Evolutionary conservation across 306 rosid genomes (phyloP), one percentile per base, ranked within the genome.

Genomic region (Oxytropis ochrocephala): DNA sequence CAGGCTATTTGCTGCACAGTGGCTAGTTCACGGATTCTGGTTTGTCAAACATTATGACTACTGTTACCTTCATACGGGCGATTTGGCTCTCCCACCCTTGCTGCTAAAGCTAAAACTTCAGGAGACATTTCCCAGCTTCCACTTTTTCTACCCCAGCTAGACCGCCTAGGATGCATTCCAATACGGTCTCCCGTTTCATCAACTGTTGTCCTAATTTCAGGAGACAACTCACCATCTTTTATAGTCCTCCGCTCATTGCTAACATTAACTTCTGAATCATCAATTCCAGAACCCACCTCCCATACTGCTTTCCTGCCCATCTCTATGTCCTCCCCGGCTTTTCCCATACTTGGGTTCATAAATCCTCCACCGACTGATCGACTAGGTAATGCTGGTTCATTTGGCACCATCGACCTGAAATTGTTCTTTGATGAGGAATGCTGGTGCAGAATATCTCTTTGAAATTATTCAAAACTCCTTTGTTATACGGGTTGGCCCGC

Each of bases 91-190:
- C 96, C 91, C 5, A 84, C 96, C 79, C 97, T 87, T 7, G 92
- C 86, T 13, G 99, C 92, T 84, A 94, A 76, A 36, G 95, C 96
- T 52, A 94, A 89, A 58, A 94, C 97, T 88, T 94, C 99, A 0
- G 99, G 99, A 4, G 99, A 94, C 99, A 94, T 91, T 69, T 94
- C 99, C 99, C 99, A 90, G 85, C 91, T 94, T 51, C 99, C 99
- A 35, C 99, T 94, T 78, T 94, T 94, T 76, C 99, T 88, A 56
- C 97, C 97, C 97, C 99, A 94, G 73, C 97, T 88, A 49, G 96
- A 87, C 76, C 96, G 85, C 69, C 97, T 65, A 1, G 98, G 97
- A 83, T 94, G 98, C 44, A 86, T 57, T 84, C 86, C 91, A 8
- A 70, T 83, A 21, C 86, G 97, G 41, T 90, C 96, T 0, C 73